Conservation (phyloP, 108 stramenopile species). For the Pseudonitzschia pungens region DNA sequence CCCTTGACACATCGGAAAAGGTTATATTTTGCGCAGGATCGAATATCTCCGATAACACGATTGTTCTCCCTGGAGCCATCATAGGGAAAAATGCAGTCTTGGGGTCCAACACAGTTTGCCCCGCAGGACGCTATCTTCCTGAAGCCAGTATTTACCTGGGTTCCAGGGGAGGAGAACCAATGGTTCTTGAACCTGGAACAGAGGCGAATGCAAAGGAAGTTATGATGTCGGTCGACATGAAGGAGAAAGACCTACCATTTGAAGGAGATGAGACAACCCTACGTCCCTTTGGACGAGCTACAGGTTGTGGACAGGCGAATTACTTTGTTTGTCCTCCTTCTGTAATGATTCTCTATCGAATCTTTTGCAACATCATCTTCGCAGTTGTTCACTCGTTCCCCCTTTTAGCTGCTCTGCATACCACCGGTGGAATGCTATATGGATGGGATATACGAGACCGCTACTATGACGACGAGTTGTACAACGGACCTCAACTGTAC, state of each 20-base stretch:
- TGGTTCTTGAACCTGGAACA: slow-evolving; percentile 43
- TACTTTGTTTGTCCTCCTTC: slow-evolving; percentile 53
- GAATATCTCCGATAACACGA: slow-evolving; percentile 55
- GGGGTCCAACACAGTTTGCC: slow-evolving; percentile 55
- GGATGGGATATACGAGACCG: slow-evolving; percentile 32
- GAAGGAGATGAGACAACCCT: slow-evolving; percentile 53
- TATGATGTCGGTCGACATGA: slow-evolving; percentile 20
- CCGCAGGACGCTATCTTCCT: slow-evolving; percentile 48
- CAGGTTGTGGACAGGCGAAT: slow-evolving; percentile 45
- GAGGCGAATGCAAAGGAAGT: slow-evolving; percentile 19
- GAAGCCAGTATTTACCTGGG: slow-evolving; percentile 55
- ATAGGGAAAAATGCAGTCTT: slow-evolving; percentile 62
- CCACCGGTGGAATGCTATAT: slow-evolving; percentile 42
- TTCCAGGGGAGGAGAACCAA: slow-evolving; percentile 48
- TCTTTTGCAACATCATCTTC: slow-evolving; percentile 30
- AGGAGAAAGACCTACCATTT: slow-evolving; percentile 29
- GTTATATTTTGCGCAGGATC: slow-evolving; percentile 57
- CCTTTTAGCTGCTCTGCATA: slow-evolving; percentile 37
- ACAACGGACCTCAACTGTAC: slow-evolving; percentile 27
- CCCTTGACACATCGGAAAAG: slow-evolving; percentile 32
- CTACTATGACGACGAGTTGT: slow-evolving; percentile 28
- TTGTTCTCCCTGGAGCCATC: slow-evolving; percentile 55
- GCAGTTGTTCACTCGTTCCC: slow-evolving; percentile 42
- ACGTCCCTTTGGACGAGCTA: slow-evolving; percentile 64
- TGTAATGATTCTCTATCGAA: slow-evolving; percentile 36